Base-by-base conservation (phyloP, 169 alveolate genomes). In the Plasmodium gonderi region DNA sequence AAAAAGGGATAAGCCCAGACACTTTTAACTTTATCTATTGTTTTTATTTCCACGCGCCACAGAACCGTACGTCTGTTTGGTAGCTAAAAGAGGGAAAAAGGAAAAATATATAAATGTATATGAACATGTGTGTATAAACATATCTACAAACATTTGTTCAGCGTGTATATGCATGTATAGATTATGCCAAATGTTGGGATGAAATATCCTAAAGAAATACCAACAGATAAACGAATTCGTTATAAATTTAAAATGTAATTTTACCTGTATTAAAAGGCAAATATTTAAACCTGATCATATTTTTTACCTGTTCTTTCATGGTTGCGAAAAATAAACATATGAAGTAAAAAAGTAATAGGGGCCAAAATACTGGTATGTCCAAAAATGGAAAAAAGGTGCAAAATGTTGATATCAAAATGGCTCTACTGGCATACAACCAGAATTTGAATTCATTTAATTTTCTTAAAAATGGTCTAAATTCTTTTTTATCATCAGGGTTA, bases 321-420 rank as follows among this genome's bases (percentile, higher is more conserved):
- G 99, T 96, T 29, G 97, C 91, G 2, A 96, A 67, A 81, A 97
- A 97, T 65, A 97, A 94, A 42, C 96, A 78, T 26, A 97, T 89
- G 94, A 97, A 97, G 91, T 97, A 97, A 47, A 97, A 54, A 33
- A 97, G 95, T 60, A 97, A 94, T 64, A 97, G 82, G 26, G 99
- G 99, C 99, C 99, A 97, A 91, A 97, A 97, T 31, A 97, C 99
- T 11, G 98, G 98, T 60, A 97, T 77, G 91, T 97, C 98, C 72
- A 97, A 87, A 77, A 94, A 80, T 49, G 95, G 96, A 93, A 96
- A 96, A 40, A 79, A 91, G 38, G 96, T 91, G 69, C 94, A 77
- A 6, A 92, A 0, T 60, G 92, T 87, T 69, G 97, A 94, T 51
- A 94, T 64, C 72, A 94, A 79, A 36, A 97, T 69, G 33, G 97